Conservation (phyloP, 495 filamentous ascomycete genomes). For the Xylaria acuta region DNA sequence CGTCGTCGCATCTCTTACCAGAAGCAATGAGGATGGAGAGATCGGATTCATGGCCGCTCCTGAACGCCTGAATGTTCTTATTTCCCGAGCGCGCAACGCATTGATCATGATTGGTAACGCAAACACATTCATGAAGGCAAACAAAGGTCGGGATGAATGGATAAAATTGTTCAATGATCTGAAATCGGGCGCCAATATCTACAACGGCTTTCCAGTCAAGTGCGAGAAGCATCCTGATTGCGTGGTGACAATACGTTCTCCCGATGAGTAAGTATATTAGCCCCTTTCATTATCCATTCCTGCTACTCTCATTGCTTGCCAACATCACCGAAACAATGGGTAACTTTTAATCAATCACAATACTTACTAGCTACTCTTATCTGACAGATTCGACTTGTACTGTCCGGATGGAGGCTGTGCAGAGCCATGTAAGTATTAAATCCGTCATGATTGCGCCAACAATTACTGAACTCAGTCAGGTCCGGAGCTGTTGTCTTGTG, state of each 20-base stretch:
- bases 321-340: neutral
- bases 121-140: slow-evolving; percentile 67
- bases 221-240: slow-evolving; percentile 69
- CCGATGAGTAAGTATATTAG: slow-evolving; percentile 45
- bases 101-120: slow-evolving; percentile 78
- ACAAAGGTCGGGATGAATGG: slow-evolving; percentile 68
- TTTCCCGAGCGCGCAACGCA: slow-evolving; percentile 71
- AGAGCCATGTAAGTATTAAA: slow-evolving; percentile 54
- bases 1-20: slow-evolving; percentile 69
- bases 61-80: slow-evolving; percentile 73
- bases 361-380: neutral
- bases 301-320: neutral
- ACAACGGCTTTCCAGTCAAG: slow-evolving; percentile 72
- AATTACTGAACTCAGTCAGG: slow-evolving; percentile 35
- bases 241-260: slow-evolving; percentile 34
- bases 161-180: slow-evolving; percentile 62
- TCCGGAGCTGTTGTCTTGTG: slow-evolving; percentile 64
- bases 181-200: slow-evolving; percentile 60
- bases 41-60: slow-evolving; percentile 78
- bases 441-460: neutral
- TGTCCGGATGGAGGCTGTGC: slow-evolving; percentile 79
- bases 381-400: slow-evolving; percentile 56
- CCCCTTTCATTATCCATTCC: neutral
- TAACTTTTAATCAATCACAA: neutral
- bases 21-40: slow-evolving; percentile 68